phyloP scores from a whole-genome alignment of 345 rosid genomes.

The Eucalyptus decipiens region DNA sequence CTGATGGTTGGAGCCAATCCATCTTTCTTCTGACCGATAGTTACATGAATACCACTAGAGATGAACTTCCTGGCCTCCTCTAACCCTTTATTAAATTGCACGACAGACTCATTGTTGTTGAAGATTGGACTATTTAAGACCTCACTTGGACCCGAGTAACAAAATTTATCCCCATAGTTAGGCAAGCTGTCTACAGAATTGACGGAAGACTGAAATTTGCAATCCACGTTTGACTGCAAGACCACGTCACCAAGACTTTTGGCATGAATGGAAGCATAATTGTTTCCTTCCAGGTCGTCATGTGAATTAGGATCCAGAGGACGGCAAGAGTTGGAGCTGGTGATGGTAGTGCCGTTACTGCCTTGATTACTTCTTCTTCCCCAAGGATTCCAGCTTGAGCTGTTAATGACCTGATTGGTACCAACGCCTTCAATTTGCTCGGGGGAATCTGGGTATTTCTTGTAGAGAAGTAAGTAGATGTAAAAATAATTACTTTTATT shows the following conservation, averaged over 20 bases:
- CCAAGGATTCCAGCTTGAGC: not conserved
- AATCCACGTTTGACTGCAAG: not conserved
- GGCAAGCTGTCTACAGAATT: not conserved
- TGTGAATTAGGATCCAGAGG: slow-evolving; percentile 9
- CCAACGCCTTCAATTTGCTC: not conserved
- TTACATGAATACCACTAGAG: slow-evolving; percentile 2
- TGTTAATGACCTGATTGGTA: not conserved
- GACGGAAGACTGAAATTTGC: not conserved
- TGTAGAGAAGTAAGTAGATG: too few species aligned
- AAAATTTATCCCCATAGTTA: not conserved
- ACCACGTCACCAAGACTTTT: not conserved
- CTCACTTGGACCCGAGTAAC: not conserved
- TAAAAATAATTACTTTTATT: too few species aligned
- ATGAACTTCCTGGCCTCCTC: slow-evolving; percentile 36
- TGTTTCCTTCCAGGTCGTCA: not conserved
- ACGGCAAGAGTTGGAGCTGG: not conserved
- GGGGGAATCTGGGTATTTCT: slow-evolving; percentile 16
- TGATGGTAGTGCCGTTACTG: not conserved
- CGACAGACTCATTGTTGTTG: slow-evolving; percentile 13
- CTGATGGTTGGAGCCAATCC: not conserved
- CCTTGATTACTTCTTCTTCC: slow-evolving; percentile 11
- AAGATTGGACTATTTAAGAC: slow-evolving; percentile 13
- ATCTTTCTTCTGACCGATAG: not conserved
- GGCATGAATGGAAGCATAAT: not conserved
- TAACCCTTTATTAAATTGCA: slow-evolving; percentile 19